phyloP scores from a whole-genome alignment of 129 eudicot genomes.

The Saposhnikovia divaricata region DNA sequence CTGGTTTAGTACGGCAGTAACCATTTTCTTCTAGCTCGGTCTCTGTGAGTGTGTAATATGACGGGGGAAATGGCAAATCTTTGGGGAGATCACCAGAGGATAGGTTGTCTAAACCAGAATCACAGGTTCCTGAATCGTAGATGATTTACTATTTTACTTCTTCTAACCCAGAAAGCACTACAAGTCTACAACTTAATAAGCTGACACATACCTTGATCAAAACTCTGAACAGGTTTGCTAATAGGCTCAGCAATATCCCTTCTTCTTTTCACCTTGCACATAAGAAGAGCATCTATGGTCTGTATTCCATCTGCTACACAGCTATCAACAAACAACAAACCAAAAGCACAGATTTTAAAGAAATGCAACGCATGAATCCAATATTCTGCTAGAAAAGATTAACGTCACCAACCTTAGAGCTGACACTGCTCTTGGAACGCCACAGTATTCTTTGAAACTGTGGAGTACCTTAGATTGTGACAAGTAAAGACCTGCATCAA shows the following conservation, averaged over 20 bases:
- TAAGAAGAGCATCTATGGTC: conserved; percentile 89
- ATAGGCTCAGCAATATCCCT: conserved; percentile 39
- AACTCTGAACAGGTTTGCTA: conserved; percentile 34
- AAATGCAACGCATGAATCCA: not conserved
- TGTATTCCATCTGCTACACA: conserved; percentile 96
- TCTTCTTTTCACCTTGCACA: conserved; percentile 73
- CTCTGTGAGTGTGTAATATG: conserved; percentile 72
- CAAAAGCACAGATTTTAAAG: conserved; percentile 12
- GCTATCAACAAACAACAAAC: conserved; percentile 45
- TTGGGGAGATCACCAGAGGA: conserved; percentile 35
- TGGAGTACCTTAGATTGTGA: conserved; percentile 62
- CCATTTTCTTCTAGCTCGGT: conserved; percentile 84
- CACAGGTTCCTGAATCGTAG: conserved; percentile 19
- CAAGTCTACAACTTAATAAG: not conserved
- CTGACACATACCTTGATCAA: conserved; percentile 40
- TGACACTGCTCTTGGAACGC: conserved; percentile 79
- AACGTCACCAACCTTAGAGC: conserved; percentile 76
- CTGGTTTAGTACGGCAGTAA: conserved; percentile 50
- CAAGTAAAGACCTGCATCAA: conserved; percentile 82
- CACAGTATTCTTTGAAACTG: conserved; percentile 72
- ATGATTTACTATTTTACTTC: conserved; percentile 1
- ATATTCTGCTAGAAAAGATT: not conserved
- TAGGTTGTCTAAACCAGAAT: conserved; percentile 14
- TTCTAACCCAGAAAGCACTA: not conserved
- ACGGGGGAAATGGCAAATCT: conserved; percentile 67